Evolutionary conservation across 2,329 filamentous ascomycete genomes (phyloP), one percentile per base, ranked within the genome.

Genomic region (Diaporthe sp.): DNA sequence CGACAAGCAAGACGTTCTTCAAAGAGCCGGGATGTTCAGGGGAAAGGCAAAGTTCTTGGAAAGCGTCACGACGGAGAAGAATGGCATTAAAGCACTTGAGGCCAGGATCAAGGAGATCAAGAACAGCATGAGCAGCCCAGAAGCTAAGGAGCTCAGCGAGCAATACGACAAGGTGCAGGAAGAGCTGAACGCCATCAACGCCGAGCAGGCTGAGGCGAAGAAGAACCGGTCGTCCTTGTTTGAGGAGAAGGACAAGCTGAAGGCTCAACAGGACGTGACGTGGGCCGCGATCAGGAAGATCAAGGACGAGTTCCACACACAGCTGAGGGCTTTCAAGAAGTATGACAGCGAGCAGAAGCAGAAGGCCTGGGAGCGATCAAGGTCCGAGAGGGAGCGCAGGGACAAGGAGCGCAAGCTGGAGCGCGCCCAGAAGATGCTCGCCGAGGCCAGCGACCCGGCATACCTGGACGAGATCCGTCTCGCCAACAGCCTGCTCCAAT

Each of bases 401-500:
- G 86, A 91, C 79, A 91, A 92, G 81, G 92, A 94, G 82, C 91
- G 91, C 85, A 92, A 93, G 85, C 94, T 93, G 87, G 92, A 94
- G 82, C 89, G 92, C 69, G 94, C 94, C 71, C 90, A 94, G 84
- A 90, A 92, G 83, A 89, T 94, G 84, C 92, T 97, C 53, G 92
- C 92, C 80, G 94, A 96, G 81, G 94, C 94, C 79, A 94, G 92
- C 81, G 93, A 94, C 79, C 95, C 93, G 22, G 97, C 97, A 70
- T 99, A 95, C 88, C 89, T 94, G 61, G 95, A 98, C 79, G 95
- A 99, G 87, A 98, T 99, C 81, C 91, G 95, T 80, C 93, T 93
- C 70, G 94, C 95, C 76, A 94, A 97, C 86, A 94, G 92, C 82
- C 89, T 99, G 59, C 94, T 98, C 79, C 92, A 93, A 78, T 96